Percentiles rank a stretch among this genome's conserved stretches.
Conservation (phyloP, 2,329 filamentous ascomycete genomes). For the Pseudodiploospora longispora region DNA sequence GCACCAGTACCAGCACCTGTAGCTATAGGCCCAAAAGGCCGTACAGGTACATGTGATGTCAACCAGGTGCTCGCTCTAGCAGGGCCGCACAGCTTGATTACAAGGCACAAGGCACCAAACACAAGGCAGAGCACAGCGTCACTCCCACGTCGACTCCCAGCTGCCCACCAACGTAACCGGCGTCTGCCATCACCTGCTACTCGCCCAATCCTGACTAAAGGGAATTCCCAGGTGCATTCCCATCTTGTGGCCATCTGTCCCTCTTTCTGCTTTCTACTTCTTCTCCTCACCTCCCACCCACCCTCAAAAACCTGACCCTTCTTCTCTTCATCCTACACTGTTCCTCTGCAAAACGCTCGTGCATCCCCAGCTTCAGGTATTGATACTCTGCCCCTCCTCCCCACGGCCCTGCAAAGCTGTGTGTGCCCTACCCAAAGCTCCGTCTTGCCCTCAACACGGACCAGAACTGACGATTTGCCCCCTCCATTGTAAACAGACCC, state of each 20-base stretch:
- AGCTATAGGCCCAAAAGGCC: too few species aligned
- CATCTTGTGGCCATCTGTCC: neutral
- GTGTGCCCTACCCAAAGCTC: neutral
- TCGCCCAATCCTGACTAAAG: neutral
- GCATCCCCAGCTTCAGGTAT: neutral
- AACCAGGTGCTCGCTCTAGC: too few species aligned
- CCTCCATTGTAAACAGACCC: neutral
- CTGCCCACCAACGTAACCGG: conserved; percentile 4
- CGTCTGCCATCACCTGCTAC: conserved; percentile 3
- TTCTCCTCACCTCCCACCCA: too few species aligned
- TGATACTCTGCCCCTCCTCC: conserved; percentile 1
- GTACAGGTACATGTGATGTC: too few species aligned
- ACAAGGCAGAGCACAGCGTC: conserved; percentile 7
- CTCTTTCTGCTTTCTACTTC: neutral
- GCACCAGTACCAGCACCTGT: too few species aligned
- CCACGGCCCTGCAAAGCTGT: neutral
- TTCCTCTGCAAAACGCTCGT: neutral
- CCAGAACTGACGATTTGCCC: neutral
- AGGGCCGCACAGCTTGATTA: too few species aligned
- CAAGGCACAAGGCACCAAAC: conserved; percentile 2
- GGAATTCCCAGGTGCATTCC: too few species aligned
- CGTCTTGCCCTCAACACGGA: neutral
- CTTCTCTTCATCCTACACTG: conserved; percentile 2
- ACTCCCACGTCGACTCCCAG: conserved; percentile 9
- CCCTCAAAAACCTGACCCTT: too few species aligned